phyloP scores from a whole-genome alignment of 2,329 filamentous ascomycete species.

The Alternaria gaisen region DNA sequence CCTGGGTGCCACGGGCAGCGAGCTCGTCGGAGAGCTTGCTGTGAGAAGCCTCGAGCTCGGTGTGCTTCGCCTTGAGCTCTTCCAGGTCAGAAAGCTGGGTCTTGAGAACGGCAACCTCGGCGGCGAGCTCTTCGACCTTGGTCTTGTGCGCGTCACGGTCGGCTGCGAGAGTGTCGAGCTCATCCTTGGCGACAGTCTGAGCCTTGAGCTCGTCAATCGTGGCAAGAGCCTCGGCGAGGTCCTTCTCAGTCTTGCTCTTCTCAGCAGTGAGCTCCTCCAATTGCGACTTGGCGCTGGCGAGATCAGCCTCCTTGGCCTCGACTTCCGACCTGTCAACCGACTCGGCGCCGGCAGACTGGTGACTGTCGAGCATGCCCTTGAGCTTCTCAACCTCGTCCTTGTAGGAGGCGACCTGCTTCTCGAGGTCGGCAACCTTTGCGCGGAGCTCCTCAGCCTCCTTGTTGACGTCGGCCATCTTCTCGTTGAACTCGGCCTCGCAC shows the following conservation, averaged over 20 bases:
- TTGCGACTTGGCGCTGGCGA: slow-evolving; percentile 30
- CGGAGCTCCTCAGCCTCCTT: slow-evolving; percentile 29
- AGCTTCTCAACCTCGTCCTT: slow-evolving; percentile 43
- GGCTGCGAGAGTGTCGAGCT: slow-evolving; percentile 36
- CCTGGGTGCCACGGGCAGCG: slow-evolving; percentile 27
- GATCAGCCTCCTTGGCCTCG: slow-evolving; percentile 41
- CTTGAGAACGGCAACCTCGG: slow-evolving; percentile 33
- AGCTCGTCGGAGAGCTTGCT: slow-evolving; percentile 23
- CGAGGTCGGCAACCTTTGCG: slow-evolving; percentile 32
- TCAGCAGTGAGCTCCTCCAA: slow-evolving; percentile 26
- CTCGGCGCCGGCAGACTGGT: slow-evolving; percentile 29
- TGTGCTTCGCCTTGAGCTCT: slow-evolving; percentile 27
- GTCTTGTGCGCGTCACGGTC: slow-evolving; percentile 35
- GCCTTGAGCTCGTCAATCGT: slow-evolving; percentile 32
- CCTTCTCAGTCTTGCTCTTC: slow-evolving; percentile 25
- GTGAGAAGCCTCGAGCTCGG: slow-evolving; percentile 29
- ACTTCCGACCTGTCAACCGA: slow-evolving; percentile 34
- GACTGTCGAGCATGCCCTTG: slow-evolving; percentile 33
- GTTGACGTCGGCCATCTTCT: slow-evolving; percentile 34
- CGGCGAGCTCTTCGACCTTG: slow-evolving; percentile 34
- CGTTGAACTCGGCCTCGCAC: slow-evolving; percentile 44
- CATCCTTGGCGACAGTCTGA: slow-evolving; percentile 34
- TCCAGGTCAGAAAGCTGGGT: slow-evolving; percentile 34
- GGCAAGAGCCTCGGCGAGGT: slow-evolving; percentile 31
- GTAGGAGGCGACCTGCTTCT: slow-evolving; percentile 38